Percentiles rank a stretch among this genome's conserved stretches.
phyloP scores from a whole-genome alignment of 495 filamentous ascomycete genomes.

The Amphirosellinia nigrospora region DNA sequence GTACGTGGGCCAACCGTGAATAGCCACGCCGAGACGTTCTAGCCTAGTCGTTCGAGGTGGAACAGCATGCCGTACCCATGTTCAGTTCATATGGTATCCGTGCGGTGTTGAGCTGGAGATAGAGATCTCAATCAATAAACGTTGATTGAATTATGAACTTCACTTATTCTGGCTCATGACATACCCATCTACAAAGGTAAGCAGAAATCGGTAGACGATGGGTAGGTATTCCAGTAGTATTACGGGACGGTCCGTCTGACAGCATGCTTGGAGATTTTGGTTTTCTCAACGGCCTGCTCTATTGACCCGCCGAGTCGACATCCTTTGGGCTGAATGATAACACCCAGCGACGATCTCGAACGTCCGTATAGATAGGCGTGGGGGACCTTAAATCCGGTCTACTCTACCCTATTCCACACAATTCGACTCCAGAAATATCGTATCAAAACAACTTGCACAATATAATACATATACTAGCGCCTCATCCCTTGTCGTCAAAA shows the following conservation, averaged over 20 bases:
- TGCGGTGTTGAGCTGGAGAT: not conserved
- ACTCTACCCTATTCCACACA: not conserved
- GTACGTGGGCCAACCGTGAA: not conserved
- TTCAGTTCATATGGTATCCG: not conserved
- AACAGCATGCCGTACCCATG: not conserved
- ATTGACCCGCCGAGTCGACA: not conserved
- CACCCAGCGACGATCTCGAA: not conserved
- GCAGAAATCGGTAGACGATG: not conserved
- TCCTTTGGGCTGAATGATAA: not conserved
- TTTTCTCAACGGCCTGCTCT: not conserved
- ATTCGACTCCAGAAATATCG: not conserved
- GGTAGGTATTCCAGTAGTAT: not conserved
- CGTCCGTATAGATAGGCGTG: not conserved
- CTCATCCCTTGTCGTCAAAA: not conserved
- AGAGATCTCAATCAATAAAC: not conserved
- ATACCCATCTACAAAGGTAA: not conserved
- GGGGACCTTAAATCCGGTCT: not conserved
- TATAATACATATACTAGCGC: not conserved
- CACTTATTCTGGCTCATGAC: not conserved
- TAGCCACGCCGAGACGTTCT: slow-evolving; percentile 14
- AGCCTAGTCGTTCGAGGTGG: slow-evolving; percentile 6
- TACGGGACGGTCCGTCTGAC: slow-evolving; percentile 1
- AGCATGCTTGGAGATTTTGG: not conserved
- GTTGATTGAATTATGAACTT: not conserved
- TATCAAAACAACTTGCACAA: too few relatives aligned